Conservation (phyloP, 257 asterid genomes). For the Solanum virginianum region DNA sequence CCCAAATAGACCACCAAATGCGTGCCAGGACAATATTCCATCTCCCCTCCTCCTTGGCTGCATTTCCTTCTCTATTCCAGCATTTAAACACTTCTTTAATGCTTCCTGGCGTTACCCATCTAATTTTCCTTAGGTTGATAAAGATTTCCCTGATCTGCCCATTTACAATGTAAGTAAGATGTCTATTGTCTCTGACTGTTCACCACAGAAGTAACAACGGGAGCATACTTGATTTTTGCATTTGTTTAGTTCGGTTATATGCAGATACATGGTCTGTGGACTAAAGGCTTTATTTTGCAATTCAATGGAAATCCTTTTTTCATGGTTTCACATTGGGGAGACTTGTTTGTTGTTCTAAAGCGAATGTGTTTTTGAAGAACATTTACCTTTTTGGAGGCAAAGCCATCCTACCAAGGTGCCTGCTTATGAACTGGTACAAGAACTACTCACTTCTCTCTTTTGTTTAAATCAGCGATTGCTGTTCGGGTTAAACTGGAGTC, state of each 20-base stretch:
- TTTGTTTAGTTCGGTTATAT: slow-evolving; percentile 39
- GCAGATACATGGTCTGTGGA: background rate
- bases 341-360: background rate
- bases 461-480: slow-evolving; percentile 56
- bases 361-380: background rate
- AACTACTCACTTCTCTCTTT: background rate
- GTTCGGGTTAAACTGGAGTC: slow-evolving; percentile 96
- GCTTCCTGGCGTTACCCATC: background rate
- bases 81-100: background rate
- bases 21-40: background rate
- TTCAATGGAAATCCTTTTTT: background rate
- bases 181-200: background rate
- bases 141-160: background rate
- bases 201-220: background rate
- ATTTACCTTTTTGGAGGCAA: background rate
- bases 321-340: background rate
- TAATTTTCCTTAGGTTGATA: background rate
- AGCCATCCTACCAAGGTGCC: background rate
- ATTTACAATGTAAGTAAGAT: background rate
- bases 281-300: background rate
- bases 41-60: background rate
- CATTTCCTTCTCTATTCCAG: background rate
- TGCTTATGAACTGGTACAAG: background rate
- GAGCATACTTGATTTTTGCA: background rate
- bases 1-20: background rate